These are phyloP conservation scores for Trichoderma orchidacearum DNA, from an alignment of 495 filamentous ascomycete genomes.

Conservation along the genomic window DNA sequence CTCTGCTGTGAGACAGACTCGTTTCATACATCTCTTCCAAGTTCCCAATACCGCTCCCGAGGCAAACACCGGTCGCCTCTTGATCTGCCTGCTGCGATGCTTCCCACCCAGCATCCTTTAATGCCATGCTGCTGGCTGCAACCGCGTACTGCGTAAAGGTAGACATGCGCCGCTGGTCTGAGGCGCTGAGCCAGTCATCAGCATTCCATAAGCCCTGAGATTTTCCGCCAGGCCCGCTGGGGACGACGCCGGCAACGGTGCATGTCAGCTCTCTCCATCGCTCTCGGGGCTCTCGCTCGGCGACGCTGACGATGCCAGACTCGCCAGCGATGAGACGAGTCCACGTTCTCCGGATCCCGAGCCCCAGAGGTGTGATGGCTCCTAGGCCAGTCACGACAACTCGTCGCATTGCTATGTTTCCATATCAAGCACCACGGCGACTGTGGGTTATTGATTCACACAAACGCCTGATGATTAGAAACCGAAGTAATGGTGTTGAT, in stretches of 20 bases:
- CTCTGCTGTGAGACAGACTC: conserved; percentile 59
- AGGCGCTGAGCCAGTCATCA: conserved; percentile 58
- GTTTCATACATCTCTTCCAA: conserved; percentile 80
- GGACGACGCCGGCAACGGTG: conserved; percentile 74
- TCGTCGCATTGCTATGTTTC: conserved; percentile 50
- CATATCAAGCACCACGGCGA: not conserved
- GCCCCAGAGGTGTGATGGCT: conserved; percentile 78
- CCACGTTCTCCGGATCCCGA: conserved; percentile 73
- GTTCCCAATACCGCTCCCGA: conserved; percentile 95
- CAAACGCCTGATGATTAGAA: no score
- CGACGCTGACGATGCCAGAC: conserved; percentile 65
- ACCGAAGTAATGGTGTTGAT: no score
- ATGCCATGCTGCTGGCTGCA: conserved; percentile 75
- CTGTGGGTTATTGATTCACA: no score
- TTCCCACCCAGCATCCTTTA: conserved; percentile 71
- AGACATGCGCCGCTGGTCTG: conserved; percentile 80
- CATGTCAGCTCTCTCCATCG: conserved; percentile 59
- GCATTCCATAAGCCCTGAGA: conserved; percentile 44
- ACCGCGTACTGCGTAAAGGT: conserved; percentile 82
- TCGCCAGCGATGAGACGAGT: conserved; percentile 61
- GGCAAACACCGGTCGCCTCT: conserved; percentile 72
- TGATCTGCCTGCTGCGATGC: conserved; percentile 46
- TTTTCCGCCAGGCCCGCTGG: conserved; percentile 13
- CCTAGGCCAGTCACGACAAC: conserved; percentile 94
- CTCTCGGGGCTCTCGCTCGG: conserved; percentile 33